phyloP scores from a whole-genome alignment of 139 green algal species.

The Nannochloris sp. region DNA sequence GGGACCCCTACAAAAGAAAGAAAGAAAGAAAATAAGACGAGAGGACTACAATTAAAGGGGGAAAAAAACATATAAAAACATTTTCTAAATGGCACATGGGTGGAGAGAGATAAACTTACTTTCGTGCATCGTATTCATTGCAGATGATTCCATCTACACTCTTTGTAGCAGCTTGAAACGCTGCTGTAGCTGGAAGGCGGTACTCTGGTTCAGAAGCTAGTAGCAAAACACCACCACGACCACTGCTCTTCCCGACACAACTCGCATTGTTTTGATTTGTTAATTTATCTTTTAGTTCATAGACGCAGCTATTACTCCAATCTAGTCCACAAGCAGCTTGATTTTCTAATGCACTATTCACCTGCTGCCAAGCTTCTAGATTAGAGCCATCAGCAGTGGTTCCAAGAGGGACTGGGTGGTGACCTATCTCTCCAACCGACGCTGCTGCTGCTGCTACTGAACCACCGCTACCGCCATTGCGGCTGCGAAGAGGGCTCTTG shows the following conservation, averaged over 20 bases:
- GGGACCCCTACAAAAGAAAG: slow-evolving; percentile 28
- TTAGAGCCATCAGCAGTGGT: slow-evolving; percentile 10
- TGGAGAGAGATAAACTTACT: slow-evolving; percentile 6
- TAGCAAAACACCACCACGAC: not conserved
- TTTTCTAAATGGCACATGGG: slow-evolving; percentile 6
- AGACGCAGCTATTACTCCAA: slow-evolving; percentile 23
- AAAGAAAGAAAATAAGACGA: too few species aligned
- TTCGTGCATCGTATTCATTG: slow-evolving; percentile 21
- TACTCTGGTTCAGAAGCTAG: not conserved
- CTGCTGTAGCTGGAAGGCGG: slow-evolving; percentile 40
- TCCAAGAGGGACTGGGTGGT: too few species aligned
- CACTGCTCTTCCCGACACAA: not conserved
- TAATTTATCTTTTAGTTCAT: slow-evolving; percentile 5
- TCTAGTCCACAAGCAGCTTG: not conserved
- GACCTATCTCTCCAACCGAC: too few species aligned
- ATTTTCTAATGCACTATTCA: not conserved
- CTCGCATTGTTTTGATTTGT: not conserved
- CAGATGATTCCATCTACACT: slow-evolving; percentile 21
- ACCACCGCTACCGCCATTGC: not conserved
- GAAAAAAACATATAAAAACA: not conserved
- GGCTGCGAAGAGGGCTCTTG: not conserved
- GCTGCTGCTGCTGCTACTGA: too few species aligned
- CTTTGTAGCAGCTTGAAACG: slow-evolving; percentile 28
- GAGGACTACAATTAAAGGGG: too few species aligned
- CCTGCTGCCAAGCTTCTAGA: slow-evolving; percentile 16